These are phyloP conservation scores for Trichoderma sp. DNA, from an alignment of 2,329 filamentous ascomycete genomes.

Conservation along the genomic window DNA sequence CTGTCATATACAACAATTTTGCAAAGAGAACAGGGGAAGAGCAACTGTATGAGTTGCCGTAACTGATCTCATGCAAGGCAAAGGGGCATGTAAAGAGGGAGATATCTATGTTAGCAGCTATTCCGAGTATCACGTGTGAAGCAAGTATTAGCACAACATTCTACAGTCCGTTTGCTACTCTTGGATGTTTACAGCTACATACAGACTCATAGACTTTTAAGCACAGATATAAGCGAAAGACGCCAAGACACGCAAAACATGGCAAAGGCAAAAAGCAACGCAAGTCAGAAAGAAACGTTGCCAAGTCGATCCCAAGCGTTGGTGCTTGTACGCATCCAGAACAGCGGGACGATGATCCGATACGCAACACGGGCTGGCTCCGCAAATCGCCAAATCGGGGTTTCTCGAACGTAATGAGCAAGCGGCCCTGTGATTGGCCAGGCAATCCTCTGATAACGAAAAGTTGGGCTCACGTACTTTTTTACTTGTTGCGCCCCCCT, in stretches of 20 bases:
- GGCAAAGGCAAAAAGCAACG: neutral
- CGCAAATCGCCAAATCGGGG: slow-evolving; percentile 21
- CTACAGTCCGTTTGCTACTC: neutral
- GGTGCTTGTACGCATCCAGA: neutral
- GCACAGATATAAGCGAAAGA: neutral
- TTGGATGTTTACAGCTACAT: neutral
- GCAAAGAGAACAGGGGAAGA: too few relatives aligned
- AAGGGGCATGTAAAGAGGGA: neutral
- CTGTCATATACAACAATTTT: neutral
- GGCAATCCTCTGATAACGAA: slow-evolving; percentile 9
- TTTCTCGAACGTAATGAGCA: slow-evolving; percentile 22
- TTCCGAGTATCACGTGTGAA: neutral
- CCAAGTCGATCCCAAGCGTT: neutral
- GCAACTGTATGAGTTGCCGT: neutral
- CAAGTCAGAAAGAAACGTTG: neutral
- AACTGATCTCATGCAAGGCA: neutral
- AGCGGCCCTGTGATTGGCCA: slow-evolving; percentile 12
- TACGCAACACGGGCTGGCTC: slow-evolving; percentile 3
- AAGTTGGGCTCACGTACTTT: neutral
- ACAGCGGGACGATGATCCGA: slow-evolving; percentile 4
- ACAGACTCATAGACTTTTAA: neutral
- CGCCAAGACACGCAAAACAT: neutral
- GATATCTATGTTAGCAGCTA: neutral
- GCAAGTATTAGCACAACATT: neutral
- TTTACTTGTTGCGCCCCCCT: neutral